These are phyloP conservation scores for Arachnomyces sp. DNA, from an alignment of 2,329 filamentous ascomycete species.

Conservation along the genomic window DNA sequence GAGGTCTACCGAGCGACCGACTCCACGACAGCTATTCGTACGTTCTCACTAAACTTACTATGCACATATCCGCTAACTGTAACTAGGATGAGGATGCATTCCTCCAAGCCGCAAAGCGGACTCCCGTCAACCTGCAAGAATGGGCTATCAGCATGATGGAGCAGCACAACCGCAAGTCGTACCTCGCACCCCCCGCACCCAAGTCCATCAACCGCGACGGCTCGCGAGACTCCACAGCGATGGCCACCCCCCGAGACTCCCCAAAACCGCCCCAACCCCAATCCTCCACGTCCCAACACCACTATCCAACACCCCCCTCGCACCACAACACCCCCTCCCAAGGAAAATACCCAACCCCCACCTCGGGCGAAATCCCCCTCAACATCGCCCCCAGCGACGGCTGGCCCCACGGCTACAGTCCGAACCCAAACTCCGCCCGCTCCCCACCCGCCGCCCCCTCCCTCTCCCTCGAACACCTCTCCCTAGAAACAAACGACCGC, in stretches of 20 bases:
- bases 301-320: constrained; percentile 9
- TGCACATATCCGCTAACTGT: too few species aligned
- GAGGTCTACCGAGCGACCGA: constrained; percentile 77
- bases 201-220: constrained; percentile 60
- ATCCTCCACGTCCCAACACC: constrained; percentile 15
- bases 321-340: constrained; percentile 32
- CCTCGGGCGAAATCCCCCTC: constrained; percentile 64
- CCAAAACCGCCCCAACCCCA: constrained; percentile 24
- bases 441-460: constrained; percentile 21
- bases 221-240: constrained; percentile 46
- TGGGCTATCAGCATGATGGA: constrained; percentile 96
- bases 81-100: constrained; percentile 87
- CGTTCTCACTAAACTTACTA: constrained; percentile 33
- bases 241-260: constrained; percentile 35
- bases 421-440: constrained; percentile 17
- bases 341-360: constrained; percentile 48
- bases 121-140: constrained; percentile 82
- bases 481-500: constrained; percentile 32
- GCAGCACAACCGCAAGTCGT: constrained; percentile 88
- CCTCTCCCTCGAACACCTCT: constrained; percentile 37
- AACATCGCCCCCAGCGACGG: constrained; percentile 30
- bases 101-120: constrained; percentile 90
- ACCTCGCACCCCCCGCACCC: constrained; percentile 73
- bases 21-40: constrained; percentile 87
- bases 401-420: constrained; percentile 20